Percentiles rank a stretch among this genome's conserved stretches.
These are phyloP conservation scores for Aegilops bicornis DNA, from an alignment of 176 grass and related monocot genomes.

Conservation along the genomic window DNA sequence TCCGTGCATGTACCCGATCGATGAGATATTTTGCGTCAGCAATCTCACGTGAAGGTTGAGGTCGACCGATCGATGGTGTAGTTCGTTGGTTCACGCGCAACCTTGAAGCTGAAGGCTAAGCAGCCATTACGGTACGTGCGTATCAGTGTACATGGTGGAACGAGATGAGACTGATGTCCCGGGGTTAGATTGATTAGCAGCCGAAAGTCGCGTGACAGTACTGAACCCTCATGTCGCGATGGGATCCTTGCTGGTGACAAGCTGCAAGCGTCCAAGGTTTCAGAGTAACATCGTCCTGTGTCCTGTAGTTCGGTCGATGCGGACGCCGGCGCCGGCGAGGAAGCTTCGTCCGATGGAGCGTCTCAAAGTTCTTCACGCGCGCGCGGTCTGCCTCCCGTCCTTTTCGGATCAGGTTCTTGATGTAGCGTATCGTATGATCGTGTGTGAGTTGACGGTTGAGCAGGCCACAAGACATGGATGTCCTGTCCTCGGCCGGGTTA, in stretches of 20 bases:
- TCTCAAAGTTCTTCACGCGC: background rate
- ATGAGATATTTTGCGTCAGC: background rate
- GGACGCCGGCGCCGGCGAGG: background rate
- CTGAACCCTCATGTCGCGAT: background rate
- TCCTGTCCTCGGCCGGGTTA: background rate
- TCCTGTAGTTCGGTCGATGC: background rate
- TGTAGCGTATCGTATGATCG: background rate
- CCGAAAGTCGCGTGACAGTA: background rate
- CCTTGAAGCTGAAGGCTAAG: background rate
- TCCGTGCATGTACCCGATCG: background rate
- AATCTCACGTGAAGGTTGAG: background rate
- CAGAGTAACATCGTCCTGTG: background rate
- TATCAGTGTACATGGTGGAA: background rate
- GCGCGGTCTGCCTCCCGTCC: background rate
- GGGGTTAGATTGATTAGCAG: background rate
- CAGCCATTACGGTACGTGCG: background rate
- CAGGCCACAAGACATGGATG: background rate
- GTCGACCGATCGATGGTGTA: background rate
- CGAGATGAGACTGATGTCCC: background rate
- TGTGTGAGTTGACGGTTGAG: background rate
- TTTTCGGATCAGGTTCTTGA: background rate
- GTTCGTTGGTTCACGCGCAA: background rate
- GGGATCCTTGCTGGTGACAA: background rate
- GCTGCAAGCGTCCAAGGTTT: background rate
- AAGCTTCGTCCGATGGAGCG: background rate